These are phyloP conservation scores for Penicillium lividum DNA, from an alignment of 495 filamentous ascomycete species.

Conservation along the genomic window DNA sequence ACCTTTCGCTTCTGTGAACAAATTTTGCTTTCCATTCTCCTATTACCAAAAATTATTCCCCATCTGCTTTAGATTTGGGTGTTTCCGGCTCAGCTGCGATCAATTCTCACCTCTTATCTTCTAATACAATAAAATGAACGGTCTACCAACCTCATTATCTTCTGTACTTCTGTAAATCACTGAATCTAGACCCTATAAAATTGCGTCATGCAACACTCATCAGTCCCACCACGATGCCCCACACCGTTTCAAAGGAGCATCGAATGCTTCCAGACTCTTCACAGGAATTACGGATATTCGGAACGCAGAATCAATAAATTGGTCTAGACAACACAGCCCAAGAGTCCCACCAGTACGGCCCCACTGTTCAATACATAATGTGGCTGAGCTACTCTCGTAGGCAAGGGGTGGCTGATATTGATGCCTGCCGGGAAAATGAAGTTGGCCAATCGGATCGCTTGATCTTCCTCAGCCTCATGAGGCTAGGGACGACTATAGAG, in stretches of 20 bases:
- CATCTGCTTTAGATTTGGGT: constrained; percentile 3
- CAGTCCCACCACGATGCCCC: background rate
- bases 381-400: background rate
- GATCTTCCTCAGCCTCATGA: background rate
- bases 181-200: background rate
- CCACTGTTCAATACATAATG: background rate
- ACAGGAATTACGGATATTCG: background rate
- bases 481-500: background rate
- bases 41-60: constrained; percentile 7
- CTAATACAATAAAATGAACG: background rate
- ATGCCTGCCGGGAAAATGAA: background rate
- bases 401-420: background rate
- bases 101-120: constrained; percentile 9
- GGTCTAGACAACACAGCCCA: background rate
- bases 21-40: constrained; percentile 4
- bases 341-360: background rate
- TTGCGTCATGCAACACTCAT: constrained; percentile 7
- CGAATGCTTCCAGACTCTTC: constrained; percentile 2
- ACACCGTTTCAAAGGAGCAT: background rate
- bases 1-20: constrained; percentile 11
- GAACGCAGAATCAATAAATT: background rate
- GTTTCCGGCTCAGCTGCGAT: background rate
- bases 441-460: background rate
- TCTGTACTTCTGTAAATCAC: no score
- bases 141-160: background rate